Evolutionary conservation across 345 rosid species (phyloP), one percentile per base, ranked within the genome.

Genomic region (Rhizophora apiculata): DNA sequence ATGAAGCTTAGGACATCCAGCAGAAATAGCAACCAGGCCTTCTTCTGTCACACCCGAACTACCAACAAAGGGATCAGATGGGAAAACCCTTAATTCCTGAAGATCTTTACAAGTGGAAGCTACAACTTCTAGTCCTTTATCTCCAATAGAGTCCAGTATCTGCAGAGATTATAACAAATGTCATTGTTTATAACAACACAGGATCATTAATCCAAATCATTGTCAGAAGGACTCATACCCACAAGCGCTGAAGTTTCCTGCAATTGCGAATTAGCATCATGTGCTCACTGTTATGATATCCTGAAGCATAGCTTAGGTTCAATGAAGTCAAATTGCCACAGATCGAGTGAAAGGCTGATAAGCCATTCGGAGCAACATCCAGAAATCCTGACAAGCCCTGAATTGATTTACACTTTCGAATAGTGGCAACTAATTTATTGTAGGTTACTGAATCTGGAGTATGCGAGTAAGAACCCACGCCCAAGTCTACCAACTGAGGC

Each of bases 81-180:
- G 99, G 55, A 95, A 95, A 70, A 95, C 96, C 81, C 99, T 78
- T 68, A 92, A 71, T 74, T 95, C 97, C 83, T 86, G 88, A 68
- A 92, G 78, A 65, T 95, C 93, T 78, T 88, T 92, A 71, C 97
- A 92, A 66, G 86, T 68, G 3, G 84, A 80, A 73, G 97, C 99
- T 4, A 92, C 96, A 3, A 88, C 82, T 64, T 62, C 87, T 18
- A 95, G 86, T 43, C 99, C 99, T 79, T 84, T 82, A 72, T 95
- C 99, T 6, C 96, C 97, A 76, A 95, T 92, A 69, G 83, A 87
- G 80, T 92, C 99, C 65, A 95, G 82, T 71, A 95, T 87, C 99
- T 95, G 89, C 71, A 84, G 30, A 68, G 43, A 65, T 39, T n/a
- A 74, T 15, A 48, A 20, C 54, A 64, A 15, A 22, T 60, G 61